These are phyloP conservation scores for Naganishia kalamii DNA, from an alignment of 768 basidiomycete genomes.

Conservation along the genomic window DNA sequence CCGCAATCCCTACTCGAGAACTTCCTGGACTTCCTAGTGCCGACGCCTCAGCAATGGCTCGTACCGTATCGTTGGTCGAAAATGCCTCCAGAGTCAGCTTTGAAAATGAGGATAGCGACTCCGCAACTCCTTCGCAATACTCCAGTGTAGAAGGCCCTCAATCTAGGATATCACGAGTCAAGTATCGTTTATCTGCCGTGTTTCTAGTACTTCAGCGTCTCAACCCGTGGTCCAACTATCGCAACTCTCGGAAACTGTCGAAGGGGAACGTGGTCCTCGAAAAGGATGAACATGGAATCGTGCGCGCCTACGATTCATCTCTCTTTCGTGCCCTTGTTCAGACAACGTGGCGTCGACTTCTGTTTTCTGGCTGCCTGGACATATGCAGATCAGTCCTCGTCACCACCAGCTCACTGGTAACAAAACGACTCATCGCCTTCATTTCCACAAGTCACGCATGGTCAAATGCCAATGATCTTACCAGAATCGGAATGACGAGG, in stretches of 20 bases:
- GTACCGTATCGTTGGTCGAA: neutral
- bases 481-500: neutral
- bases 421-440: slow-evolving; percentile 54
- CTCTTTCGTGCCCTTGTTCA: neutral
- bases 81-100: neutral
- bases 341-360: neutral
- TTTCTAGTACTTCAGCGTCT: neutral
- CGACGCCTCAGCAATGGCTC: neutral
- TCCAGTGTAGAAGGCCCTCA: too few species aligned
- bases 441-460: slow-evolving; percentile 47
- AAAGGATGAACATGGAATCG: neutral
- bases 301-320: neutral
- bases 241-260: neutral
- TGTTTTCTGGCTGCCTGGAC: neutral
- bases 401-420: slow-evolving; percentile 39
- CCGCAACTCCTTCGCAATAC: neutral
- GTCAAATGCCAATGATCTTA: slow-evolving; percentile 12
- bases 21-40: too few species aligned
- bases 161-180: neutral
- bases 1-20: too few species aligned
- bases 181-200: neutral
- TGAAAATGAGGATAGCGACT: neutral
- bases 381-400: neutral
- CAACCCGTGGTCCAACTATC: neutral
- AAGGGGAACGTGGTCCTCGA: neutral